Conservation (phyloP, 345 rosid genomes). For the Geranium brycei region DNA sequence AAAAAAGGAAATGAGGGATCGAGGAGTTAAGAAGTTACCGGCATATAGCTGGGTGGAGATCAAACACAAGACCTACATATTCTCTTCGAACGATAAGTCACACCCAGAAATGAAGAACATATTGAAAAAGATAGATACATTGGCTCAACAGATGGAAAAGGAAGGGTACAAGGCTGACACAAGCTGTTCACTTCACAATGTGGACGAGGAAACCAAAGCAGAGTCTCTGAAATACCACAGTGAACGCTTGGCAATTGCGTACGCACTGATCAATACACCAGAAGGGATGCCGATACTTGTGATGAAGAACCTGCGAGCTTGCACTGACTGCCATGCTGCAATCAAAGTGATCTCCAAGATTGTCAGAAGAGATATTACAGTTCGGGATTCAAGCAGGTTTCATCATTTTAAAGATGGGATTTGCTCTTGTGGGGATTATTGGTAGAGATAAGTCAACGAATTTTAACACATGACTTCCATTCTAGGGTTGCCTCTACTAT, state of each 20-base stretch:
- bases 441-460: constrained; percentile 22
- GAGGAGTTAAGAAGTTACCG: constrained; percentile 56
- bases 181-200: constrained; percentile 53
- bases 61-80: constrained; percentile 41
- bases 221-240: constrained; percentile 73
- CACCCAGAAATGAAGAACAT: constrained; percentile 52
- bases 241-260: constrained; percentile 73
- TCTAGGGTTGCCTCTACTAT: no score
- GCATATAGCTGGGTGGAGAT: constrained; percentile 88
- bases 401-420: constrained; percentile 66
- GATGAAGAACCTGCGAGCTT: constrained; percentile 78
- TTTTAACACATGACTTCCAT: no score
- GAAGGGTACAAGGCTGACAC: constrained; percentile 73
- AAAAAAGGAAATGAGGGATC: constrained; percentile 69
- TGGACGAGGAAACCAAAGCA: constrained; percentile 41
- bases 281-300: constrained; percentile 60
- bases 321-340: constrained; percentile 76
- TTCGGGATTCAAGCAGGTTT: constrained; percentile 82
- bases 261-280: constrained; percentile 66
- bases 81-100: constrained; percentile 47
- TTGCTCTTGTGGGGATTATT: constrained; percentile 75
- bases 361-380: constrained; percentile 59
- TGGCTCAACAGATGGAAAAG: constrained; percentile 43
- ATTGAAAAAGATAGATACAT: constrained; percentile 31
- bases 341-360: constrained; percentile 75